phyloP scores from a whole-genome alignment of 2,329 filamentous ascomycete species.

The Drechslerella coelobrocha region DNA sequence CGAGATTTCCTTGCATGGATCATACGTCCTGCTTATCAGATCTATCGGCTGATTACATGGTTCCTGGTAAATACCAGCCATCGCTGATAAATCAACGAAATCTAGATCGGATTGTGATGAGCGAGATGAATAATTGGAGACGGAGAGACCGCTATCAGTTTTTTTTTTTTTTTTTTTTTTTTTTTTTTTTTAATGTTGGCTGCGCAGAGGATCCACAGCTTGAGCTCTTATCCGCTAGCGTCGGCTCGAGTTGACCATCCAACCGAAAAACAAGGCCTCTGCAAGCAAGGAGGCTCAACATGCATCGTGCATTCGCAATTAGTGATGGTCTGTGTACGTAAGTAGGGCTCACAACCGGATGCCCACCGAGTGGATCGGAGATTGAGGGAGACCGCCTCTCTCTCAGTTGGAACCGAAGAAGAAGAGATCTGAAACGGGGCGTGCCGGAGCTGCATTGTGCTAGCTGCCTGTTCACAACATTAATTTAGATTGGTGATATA shows the following conservation, averaged over 20 bases:
- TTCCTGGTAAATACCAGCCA: conserved; percentile 6
- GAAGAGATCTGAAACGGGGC: too few relatives aligned
- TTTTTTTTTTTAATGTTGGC: too few relatives aligned
- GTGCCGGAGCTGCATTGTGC: too few relatives aligned
- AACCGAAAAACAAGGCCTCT: not conserved
- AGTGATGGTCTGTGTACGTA: too few relatives aligned
- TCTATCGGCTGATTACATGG: conserved; percentile 26
- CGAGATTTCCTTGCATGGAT: too few relatives aligned
- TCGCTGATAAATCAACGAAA: conserved; percentile 41
- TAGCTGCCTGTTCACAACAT: too few relatives aligned
- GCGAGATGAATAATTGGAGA: conserved; percentile 40
- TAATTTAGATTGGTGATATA: too few relatives aligned
- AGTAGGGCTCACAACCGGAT: too few relatives aligned
- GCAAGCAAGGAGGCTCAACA: not conserved
- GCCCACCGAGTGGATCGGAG: too few relatives aligned
- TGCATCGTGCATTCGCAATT: not conserved
- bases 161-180: too few relatives aligned
- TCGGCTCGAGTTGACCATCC: not conserved
- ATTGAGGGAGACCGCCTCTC: too few relatives aligned
- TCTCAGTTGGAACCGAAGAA: not conserved
- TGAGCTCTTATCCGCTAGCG: not conserved
- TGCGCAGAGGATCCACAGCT: not conserved
- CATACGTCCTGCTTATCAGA: too few relatives aligned
- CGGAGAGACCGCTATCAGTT: not conserved
- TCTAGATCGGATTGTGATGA: conserved; percentile 45